Conservation (phyloP, 2,329 filamentous ascomycete species). For the Thelonectria olida region DNA sequence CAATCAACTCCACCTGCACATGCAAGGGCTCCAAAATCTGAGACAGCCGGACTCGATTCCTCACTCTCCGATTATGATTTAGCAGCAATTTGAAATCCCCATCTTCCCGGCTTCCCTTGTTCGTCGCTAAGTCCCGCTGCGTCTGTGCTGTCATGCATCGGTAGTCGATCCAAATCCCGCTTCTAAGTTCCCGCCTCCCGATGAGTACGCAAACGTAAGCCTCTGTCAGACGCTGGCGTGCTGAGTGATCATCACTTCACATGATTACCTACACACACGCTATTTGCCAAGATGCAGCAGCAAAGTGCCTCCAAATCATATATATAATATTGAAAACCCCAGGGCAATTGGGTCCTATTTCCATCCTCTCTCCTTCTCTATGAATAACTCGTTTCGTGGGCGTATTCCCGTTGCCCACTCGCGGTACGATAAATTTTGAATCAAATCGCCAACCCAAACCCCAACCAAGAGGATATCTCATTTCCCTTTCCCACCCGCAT, state of each 20-base stretch:
- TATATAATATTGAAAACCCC: not conserved
- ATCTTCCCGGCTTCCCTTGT: not conserved
- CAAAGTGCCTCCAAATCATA: not conserved
- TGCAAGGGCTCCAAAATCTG: not conserved
- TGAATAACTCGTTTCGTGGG: no score
- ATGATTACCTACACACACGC: not conserved
- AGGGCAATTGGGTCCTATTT: no score
- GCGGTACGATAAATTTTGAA: slow-evolving; percentile 4
- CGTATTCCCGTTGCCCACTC: not conserved
- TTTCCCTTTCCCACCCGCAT: not conserved
- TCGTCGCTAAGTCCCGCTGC: not conserved
- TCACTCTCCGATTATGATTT: no score
- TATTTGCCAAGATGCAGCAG: no score
- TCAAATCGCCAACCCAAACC: not conserved
- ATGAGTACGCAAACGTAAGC: slow-evolving; percentile 14
- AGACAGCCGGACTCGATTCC: not conserved
- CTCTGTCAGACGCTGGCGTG: slow-evolving; percentile 12
- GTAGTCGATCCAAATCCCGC: not conserved
- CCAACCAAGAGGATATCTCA: slow-evolving; percentile 1
- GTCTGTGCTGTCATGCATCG: not conserved
- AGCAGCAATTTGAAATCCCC: not conserved
- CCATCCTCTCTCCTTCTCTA: not conserved
- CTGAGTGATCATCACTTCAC: slow-evolving; percentile 12
- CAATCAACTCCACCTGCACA: not conserved
- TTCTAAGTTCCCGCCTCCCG: not conserved